These are phyloP conservation scores for Aspergillus unguis DNA, from an alignment of 2,329 filamentous ascomycete genomes.

Conservation along the genomic window DNA sequence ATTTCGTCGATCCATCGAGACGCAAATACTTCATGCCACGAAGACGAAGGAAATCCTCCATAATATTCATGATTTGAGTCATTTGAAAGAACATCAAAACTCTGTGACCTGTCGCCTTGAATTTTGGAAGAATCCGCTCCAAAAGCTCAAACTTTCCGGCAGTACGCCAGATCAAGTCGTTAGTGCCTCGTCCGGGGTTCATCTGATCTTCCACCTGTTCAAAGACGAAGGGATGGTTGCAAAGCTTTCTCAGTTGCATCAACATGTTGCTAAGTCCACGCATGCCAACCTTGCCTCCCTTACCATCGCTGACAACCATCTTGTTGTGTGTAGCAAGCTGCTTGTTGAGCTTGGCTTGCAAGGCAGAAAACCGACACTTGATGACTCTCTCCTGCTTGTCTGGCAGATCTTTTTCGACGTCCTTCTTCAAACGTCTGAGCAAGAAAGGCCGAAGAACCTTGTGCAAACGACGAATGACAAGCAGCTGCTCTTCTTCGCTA, in stretches of 20 bases:
- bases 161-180: conserved; percentile 92
- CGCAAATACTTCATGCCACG: conserved; percentile 82
- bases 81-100: conserved; percentile 99
- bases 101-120: conserved; percentile 83
- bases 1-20: conserved; percentile 94
- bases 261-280: conserved; percentile 99
- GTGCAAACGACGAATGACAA: conserved; percentile 96
- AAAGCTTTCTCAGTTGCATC: conserved; percentile 97
- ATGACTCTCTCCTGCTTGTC: conserved; percentile 99
- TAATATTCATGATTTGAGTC: conserved; percentile 99
- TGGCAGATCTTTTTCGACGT: conserved; percentile 96
- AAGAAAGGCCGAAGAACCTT: conserved; percentile 97
- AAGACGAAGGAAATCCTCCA: conserved; percentile 94
- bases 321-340: conserved; percentile 96
- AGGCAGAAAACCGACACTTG: conserved; percentile 96
- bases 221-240: conserved; percentile 98
- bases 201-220: conserved; percentile 97
- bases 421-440: conserved; percentile 96
- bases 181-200: conserved; percentile 83
- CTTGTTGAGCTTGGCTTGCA: conserved; percentile 93
- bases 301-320: conserved; percentile 89
- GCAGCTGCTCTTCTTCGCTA: conserved; percentile 98
- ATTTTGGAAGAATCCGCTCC: conserved; percentile 89
- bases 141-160: conserved; percentile 96
- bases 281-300: conserved; percentile 89